A percentile compares a stretch with the other conserved stretches of the same genome.
These are phyloP conservation scores for Trichosporon ovoides DNA, from an alignment of 1,284 basidiomycete genomes.

Conservation along the genomic window DNA sequence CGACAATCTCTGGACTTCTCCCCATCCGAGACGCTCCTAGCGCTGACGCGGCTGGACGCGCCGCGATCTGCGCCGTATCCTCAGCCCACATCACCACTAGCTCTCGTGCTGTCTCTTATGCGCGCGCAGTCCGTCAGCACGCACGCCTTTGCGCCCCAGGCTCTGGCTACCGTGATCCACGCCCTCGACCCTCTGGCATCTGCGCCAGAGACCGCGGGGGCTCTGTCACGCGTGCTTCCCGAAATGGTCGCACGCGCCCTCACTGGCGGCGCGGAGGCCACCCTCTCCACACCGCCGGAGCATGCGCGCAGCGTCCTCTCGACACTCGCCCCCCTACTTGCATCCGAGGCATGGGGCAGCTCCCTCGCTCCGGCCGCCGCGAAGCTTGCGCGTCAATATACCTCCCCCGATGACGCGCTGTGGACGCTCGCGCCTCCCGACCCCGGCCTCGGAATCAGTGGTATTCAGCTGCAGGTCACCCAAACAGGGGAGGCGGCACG, in stretches of 20 bases:
- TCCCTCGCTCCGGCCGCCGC: background rate
- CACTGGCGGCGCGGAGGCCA: conserved; percentile 1
- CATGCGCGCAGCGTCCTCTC: conserved; percentile 10
- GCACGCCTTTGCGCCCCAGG: conserved; percentile 9
- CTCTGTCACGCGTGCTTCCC: conserved; percentile 10
- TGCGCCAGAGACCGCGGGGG: background rate
- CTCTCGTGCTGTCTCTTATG: conserved; percentile 3
- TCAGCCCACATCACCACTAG: background rate
- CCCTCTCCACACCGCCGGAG: conserved; percentile 1
- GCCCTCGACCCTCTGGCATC: background rate
- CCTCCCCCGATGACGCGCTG: background rate
- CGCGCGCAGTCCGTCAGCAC: background rate
- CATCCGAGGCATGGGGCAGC: background rate
- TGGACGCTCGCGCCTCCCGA: background rate
- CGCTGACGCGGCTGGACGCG: background rate
- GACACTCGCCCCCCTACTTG: conserved; percentile 1
- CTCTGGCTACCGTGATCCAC: background rate
- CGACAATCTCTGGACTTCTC: background rate
- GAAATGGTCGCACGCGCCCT: conserved; percentile 7
- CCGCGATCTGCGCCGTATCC: conserved; percentile 7
- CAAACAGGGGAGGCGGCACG: background rate
- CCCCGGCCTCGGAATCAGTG: background rate
- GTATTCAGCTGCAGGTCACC: background rate
- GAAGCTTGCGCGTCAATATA: background rate
- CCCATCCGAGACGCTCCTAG: background rate